phyloP scores from a whole-genome alignment of 805 yeast genomes.

The Schizosaccharomyces cryophilus region DNA sequence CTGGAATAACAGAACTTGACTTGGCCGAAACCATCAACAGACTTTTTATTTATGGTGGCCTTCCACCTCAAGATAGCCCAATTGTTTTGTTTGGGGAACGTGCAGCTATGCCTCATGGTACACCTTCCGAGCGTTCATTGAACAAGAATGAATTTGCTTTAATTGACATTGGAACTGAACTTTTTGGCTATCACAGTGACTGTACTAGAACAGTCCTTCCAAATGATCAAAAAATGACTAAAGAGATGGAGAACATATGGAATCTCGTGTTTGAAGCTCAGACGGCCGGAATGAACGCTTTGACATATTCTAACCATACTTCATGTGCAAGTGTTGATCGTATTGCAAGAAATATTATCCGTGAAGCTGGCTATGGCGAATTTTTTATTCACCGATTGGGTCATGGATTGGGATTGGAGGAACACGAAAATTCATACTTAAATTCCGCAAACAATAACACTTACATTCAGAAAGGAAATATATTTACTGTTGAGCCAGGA shows the following conservation, averaged over 20 bases:
- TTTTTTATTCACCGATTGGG: conserved; percentile 1
- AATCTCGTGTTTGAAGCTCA: not conserved
- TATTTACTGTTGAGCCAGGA: conserved; percentile 1
- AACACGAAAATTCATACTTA: not conserved
- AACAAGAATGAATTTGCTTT: not conserved
- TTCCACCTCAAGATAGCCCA: not conserved
- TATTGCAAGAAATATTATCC: not conserved
- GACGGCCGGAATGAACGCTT: not conserved
- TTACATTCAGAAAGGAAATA: not conserved
- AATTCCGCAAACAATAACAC: not conserved
- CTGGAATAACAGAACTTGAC: not conserved
- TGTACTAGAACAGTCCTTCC: not conserved
- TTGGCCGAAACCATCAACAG: not conserved
- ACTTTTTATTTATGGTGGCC: not conserved
- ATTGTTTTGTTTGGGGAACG: not conserved
- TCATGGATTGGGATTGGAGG: not conserved
- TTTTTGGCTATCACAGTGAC: not conserved
- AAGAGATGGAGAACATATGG: not conserved
- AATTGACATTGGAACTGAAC: not conserved
- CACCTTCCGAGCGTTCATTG: not conserved
- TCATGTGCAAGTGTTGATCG: not conserved
- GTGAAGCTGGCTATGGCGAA: not conserved
- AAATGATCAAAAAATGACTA: not conserved
- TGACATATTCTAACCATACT: not conserved
- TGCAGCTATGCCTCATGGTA: conserved; percentile 1